phyloP scores from a whole-genome alignment of 2,329 filamentous ascomycete genomes.

The Elsinoe australis region DNA sequence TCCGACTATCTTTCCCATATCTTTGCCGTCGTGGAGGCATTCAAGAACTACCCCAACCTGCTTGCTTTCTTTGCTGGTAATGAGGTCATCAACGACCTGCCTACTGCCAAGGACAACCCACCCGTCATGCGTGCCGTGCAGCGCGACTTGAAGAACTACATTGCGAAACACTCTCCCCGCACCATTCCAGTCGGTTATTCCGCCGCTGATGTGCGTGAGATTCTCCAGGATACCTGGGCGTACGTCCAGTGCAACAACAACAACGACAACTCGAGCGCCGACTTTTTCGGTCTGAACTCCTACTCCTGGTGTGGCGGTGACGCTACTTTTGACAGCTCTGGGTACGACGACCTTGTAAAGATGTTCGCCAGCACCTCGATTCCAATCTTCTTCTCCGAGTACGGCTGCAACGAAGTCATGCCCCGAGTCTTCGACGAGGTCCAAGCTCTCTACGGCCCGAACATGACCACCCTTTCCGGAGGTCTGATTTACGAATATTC shows the following conservation, averaged over 20 bases:
- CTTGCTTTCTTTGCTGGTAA: constrained; percentile 62
- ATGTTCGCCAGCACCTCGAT: constrained; percentile 60
- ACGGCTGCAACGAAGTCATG: constrained; percentile 66
- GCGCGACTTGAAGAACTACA: constrained; percentile 62
- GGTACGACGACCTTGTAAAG: constrained; percentile 55
- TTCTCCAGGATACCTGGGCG: constrained; percentile 66
- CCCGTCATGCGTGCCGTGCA: constrained; percentile 55
- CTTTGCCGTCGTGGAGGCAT: constrained; percentile 57
- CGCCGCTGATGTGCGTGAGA: constrained; percentile 64
- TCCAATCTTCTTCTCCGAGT: constrained; percentile 76
- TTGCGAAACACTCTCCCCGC: constrained; percentile 49
- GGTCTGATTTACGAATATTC: constrained; percentile 77
- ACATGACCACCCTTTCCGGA: constrained; percentile 68
- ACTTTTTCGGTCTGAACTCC: constrained; percentile 71
- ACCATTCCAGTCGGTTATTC: constrained; percentile 61
- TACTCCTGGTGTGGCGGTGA: constrained; percentile 66
- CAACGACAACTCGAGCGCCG: constrained; percentile 54
- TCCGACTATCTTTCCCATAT: constrained; percentile 49
- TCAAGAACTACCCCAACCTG: constrained; percentile 59
- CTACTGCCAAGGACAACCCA: constrained; percentile 45
- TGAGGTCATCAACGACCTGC: constrained; percentile 58
- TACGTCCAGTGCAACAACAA: constrained; percentile 60
- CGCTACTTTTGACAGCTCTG: constrained; percentile 55
- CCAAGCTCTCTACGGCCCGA: constrained; percentile 58
- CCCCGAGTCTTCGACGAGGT: constrained; percentile 72